Percentiles rank a stretch among this genome's conserved stretches.
phyloP scores from a whole-genome alignment of 495 filamentous ascomycete genomes.

The Daldinia concentrica region DNA sequence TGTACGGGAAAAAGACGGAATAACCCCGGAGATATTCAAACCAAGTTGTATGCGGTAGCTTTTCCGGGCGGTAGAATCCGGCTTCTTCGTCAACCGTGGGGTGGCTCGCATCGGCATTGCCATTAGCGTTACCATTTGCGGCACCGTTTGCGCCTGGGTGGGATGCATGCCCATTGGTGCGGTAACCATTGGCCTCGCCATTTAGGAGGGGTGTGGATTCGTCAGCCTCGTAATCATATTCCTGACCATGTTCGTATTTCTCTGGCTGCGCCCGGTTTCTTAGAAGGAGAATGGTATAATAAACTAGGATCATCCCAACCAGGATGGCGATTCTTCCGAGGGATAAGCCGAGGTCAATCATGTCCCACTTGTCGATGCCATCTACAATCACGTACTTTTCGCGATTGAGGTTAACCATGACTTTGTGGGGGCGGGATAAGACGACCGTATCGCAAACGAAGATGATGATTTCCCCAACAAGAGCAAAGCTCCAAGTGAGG shows the following conservation, averaged over 20 bases:
- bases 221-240: conserved; percentile 55
- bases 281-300: conserved; percentile 44
- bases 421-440: conserved; percentile 67
- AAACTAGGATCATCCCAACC: conserved; percentile 54
- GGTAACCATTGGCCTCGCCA: conserved; percentile 47
- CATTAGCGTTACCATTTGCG: conserved; percentile 43
- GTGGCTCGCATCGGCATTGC: conserved; percentile 40
- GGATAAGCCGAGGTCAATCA: conserved; percentile 59
- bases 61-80: conserved; percentile 63
- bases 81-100: conserved; percentile 56
- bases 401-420: conserved; percentile 43
- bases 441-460: conserved; percentile 69
- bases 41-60: conserved; percentile 61
- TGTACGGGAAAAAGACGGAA: conserved; percentile 89
- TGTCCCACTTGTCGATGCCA: conserved; percentile 56
- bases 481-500: conserved; percentile 74
- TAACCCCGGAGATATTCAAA: conserved; percentile 93
- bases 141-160: conserved; percentile 39
- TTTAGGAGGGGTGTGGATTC: conserved; percentile 62
- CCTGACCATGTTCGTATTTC: conserved; percentile 52
- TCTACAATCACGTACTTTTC: conserved; percentile 32
- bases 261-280: conserved; percentile 47
- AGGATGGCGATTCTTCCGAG: conserved; percentile 54
- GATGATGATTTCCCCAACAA: conserved; percentile 73
- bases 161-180: conserved; percentile 43